These are phyloP conservation scores for Nakazawaea molendinolei DNA, from an alignment of 805 yeast species.

Conservation along the genomic window DNA sequence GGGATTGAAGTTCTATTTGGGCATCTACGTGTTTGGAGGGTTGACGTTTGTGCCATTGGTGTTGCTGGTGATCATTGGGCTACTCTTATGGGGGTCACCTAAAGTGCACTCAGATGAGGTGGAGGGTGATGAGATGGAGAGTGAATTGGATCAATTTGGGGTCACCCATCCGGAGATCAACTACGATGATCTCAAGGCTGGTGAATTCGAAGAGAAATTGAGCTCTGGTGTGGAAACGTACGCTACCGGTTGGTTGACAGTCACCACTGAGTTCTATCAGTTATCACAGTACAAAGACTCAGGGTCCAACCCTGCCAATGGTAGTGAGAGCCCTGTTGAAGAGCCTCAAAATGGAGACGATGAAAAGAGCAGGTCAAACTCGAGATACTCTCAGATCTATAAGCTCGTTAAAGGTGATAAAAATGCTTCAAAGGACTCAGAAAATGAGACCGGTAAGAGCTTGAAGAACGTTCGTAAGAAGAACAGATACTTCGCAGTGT, in stretches of 20 bases:
- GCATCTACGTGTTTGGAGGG: constrained; percentile 70
- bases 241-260: constrained; percentile 74
- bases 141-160: constrained; percentile 18
- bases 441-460: constrained; percentile 26
- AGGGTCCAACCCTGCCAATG: background rate
- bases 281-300: constrained; percentile 28
- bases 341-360: constrained; percentile 20
- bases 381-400: constrained; percentile 58
- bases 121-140: constrained; percentile 13
- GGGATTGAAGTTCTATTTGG: too few species aligned
- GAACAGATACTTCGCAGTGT: constrained; percentile 60
- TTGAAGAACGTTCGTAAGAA: constrained; percentile 37
- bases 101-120: constrained; percentile 19
- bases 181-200: constrained; percentile 43
- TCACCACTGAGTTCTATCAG: constrained; percentile 70
- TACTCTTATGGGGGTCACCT: constrained; percentile 28
- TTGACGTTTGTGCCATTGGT: constrained; percentile 67
- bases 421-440: constrained; percentile 13
- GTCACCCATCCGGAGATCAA: constrained; percentile 21
- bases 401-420: constrained; percentile 41
- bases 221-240: constrained; percentile 58
- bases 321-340: constrained; percentile 5
- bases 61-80: constrained; percentile 30
- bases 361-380: constrained; percentile 35
- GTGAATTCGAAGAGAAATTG: constrained; percentile 54